Evolutionary conservation across 108 stramenopile species (phyloP), one percentile per base, ranked within the genome.

Genomic region (Cylindrotheca closterium): DNA sequence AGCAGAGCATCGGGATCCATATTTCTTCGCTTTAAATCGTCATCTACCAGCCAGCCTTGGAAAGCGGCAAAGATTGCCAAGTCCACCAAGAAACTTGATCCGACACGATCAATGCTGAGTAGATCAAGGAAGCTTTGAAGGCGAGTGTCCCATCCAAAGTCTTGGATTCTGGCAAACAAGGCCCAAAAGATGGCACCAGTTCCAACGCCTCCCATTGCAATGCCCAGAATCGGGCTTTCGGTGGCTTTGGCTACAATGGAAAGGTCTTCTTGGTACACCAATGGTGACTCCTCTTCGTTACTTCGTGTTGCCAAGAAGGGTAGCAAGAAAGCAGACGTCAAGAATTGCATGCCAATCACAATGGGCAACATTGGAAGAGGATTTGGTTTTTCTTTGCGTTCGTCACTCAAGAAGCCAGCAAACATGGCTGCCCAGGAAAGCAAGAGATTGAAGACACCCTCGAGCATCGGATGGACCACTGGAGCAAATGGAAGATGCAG

Each of bases 361-460:
- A 67, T 76, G 0, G 92, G 88, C 4, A 85, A 56, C 48, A 88
- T 67, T 3, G 87, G 74, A 34, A 89, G 49, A 3, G 85, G 66
- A 50, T 93, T 89, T 27, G 75, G 80, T 64, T 90, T 83, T 26
- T 78, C 77, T 0, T 67, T 57, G n/a, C 87, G 79, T 29, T 92
- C 92, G 59, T 93, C 95, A 3, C 85, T 84, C 31, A 91, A 51
- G 55, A 96, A 96, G 3, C 92, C 92, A 12, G 84, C 83, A 68
- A 93, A 96, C 64, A 96, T 49, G 58, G 86, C 91, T 1, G 91
- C 86, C 91, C 91, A 96, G 12, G 88, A 85, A 62, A 96, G 79
- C 22, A 93, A 55, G n/a, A 84, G 51, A 65, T 96, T 96, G 70
- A 96, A 96, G 15, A 92, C 70, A 15, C 84, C 95, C 63, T 96